Evolutionary conservation across 1,284 basidiomycete genomes (phyloP).

Genomic region (Caloboletus firmus): DNA sequence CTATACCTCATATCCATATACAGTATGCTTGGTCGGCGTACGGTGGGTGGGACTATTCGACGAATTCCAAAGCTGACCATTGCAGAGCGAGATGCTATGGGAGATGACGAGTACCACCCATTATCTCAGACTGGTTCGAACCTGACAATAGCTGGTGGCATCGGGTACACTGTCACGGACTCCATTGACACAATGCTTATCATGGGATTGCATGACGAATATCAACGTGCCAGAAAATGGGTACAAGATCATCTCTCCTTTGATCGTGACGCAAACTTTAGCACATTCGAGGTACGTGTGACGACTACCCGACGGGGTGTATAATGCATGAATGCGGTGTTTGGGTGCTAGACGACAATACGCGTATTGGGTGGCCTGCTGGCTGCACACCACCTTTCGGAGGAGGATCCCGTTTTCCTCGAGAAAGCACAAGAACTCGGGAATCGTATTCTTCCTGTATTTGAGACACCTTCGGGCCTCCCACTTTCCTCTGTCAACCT

Average conservation of each 20-base stretch:
- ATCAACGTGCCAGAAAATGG: slow-evolving; percentile 78
- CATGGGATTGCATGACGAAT: slow-evolving; percentile 82
- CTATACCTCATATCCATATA: slow-evolving; percentile 16
- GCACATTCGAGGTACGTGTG: slow-evolving; percentile 83
- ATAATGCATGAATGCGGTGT: slow-evolving; percentile 3
- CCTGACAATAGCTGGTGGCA: slow-evolving; percentile 70
- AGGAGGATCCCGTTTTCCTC: slow-evolving; percentile 67
- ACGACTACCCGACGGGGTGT: neutral
- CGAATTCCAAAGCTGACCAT: slow-evolving; percentile 24
- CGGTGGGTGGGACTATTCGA: slow-evolving; percentile 44
- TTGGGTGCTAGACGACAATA: slow-evolving; percentile 63
- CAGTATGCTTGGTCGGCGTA: slow-evolving; percentile 82
- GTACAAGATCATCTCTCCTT: slow-evolving; percentile 70
- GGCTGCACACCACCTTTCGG: slow-evolving; percentile 76
- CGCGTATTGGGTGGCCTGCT: slow-evolving; percentile 82
- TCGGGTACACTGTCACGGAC: slow-evolving; percentile 85
- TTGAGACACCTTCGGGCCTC: slow-evolving; percentile 80
- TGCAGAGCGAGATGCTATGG: slow-evolving; percentile 84
- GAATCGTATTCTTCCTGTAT: slow-evolving; percentile 82
- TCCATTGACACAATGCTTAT: slow-evolving; percentile 86
- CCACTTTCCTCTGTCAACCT: slow-evolving; percentile 83
- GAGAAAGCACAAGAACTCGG: slow-evolving; percentile 79
- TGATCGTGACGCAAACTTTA: slow-evolving; percentile 79
- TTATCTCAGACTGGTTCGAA: slow-evolving; percentile 74
- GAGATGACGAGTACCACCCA: slow-evolving; percentile 87